Evolutionary conservation across 2,329 filamentous ascomycete genomes (phyloP).

Genomic region (Pseudocercospora musae): DNA sequence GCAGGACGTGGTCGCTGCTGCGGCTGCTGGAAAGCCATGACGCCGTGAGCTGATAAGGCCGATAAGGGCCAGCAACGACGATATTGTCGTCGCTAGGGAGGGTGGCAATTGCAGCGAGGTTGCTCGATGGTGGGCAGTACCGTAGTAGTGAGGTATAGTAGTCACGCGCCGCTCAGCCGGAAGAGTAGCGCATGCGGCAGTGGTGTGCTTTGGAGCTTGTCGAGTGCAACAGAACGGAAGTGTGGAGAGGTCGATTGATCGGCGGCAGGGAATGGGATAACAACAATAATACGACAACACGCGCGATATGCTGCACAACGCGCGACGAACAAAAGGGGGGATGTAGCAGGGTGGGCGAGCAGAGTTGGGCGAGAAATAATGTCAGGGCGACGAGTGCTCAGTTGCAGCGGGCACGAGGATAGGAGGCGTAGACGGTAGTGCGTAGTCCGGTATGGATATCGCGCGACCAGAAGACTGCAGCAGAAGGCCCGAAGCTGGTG

Average conservation of each 20-base stretch:
- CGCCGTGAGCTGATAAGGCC: conserved; percentile 12
- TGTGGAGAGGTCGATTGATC: conserved; percentile 15
- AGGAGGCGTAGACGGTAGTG: background rate
- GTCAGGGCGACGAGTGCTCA: background rate
- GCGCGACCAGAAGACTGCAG: background rate
- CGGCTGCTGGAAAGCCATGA: conserved; percentile 27
- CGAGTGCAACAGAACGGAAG: too few relatives aligned
- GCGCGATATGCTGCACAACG: background rate
- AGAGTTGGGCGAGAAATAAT: background rate
- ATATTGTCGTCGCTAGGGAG: background rate
- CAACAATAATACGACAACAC: background rate
- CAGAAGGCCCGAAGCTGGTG: background rate
- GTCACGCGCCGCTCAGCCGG: conserved; percentile 16
- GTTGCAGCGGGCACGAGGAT: background rate
- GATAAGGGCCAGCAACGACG: conserved; percentile 8
- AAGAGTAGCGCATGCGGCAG: conserved; percentile 9
- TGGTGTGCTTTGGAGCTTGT: conserved; percentile 13
- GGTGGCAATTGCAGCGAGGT: background rate
- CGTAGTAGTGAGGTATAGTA: conserved; percentile 1
- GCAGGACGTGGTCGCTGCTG: conserved; percentile 21
- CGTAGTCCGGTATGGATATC: background rate
- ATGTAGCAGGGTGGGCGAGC: background rate
- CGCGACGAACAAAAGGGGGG: background rate
- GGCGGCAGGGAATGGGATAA: conserved; percentile 12
- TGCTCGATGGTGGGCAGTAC: background rate